Percentiles rank a stretch among this genome's conserved stretches.
Evolutionary conservation across 208 protist genomes (phyloP).

Genomic region (Trypanosoma congolense): DNA sequence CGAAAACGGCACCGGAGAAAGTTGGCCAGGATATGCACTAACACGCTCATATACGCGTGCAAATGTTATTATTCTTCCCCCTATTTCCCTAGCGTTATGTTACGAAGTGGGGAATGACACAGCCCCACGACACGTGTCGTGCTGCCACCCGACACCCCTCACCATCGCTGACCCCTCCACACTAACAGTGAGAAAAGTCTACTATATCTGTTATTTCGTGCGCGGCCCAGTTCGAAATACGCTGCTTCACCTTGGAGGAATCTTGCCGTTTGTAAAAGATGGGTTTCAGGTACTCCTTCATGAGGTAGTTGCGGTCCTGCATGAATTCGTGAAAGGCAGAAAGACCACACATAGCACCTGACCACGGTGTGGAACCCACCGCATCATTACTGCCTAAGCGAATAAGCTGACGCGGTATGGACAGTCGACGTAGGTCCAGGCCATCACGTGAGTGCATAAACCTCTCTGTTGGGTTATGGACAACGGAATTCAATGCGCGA

Average conservation of each 20-base stretch:
- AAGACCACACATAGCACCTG: slow-evolving; percentile 58
- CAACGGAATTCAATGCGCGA: slow-evolving; percentile 60
- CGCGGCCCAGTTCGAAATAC: slow-evolving; percentile 56
- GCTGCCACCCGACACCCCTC: too few relatives aligned
- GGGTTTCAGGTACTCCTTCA: slow-evolving; percentile 71
- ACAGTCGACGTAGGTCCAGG: slow-evolving; percentile 44
- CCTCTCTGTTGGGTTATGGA: slow-evolving; percentile 58
- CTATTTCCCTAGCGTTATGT: too few relatives aligned
- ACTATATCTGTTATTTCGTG: slow-evolving; percentile 71
- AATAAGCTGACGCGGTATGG: slow-evolving; percentile 64
- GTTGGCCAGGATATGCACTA: too few relatives aligned
- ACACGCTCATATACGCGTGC: too few relatives aligned
- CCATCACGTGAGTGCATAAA: slow-evolving; percentile 63
- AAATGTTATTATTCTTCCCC: too few relatives aligned
- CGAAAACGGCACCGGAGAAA: too few relatives aligned
- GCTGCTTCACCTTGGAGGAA: slow-evolving; percentile 57
- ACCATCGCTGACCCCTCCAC: too few relatives aligned
- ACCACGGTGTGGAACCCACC: slow-evolving; percentile 77
- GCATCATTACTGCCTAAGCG: slow-evolving; percentile 68
- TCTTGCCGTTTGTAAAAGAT: slow-evolving; percentile 86
- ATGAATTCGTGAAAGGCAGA: slow-evolving; percentile 72
- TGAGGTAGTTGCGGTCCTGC: slow-evolving; percentile 72
- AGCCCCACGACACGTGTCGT: too few relatives aligned
- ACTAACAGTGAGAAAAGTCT: slow-evolving; percentile 72
- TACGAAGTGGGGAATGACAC: background rate